These are phyloP conservation scores for Heliosperma pusillum DNA, from an alignment of 148 eudicot genomes.

Conservation along the genomic window DNA sequence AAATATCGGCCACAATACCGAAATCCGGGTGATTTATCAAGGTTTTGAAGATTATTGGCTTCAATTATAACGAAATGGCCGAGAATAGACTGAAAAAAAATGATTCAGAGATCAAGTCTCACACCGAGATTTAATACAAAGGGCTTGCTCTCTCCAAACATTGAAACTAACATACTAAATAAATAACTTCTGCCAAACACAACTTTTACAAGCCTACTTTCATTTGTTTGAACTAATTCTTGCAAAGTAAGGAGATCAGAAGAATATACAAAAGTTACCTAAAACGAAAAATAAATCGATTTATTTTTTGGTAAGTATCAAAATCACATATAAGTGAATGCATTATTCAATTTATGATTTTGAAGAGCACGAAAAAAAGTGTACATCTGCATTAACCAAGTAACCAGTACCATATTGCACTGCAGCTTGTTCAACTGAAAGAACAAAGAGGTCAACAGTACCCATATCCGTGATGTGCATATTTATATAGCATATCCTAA, in stretches of 20 bases:
- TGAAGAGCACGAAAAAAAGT: not conserved
- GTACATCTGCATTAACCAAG: not conserved
- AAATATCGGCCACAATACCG: not conserved
- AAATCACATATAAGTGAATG: constrained; percentile 1
- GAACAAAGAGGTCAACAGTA: not conserved
- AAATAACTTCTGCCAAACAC: not conserved
- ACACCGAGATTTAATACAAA: not conserved
- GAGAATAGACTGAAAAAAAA: not conserved
- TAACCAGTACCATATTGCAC: not conserved
- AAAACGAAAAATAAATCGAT: not conserved
- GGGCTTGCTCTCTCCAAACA: not conserved
- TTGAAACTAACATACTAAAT: not conserved
- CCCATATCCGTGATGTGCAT: not conserved
- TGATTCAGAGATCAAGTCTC: not conserved
- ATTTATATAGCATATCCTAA: not conserved
- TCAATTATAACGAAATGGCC: not conserved
- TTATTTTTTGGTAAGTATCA: not conserved
- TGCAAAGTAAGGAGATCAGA: not conserved
- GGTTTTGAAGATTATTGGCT: too few relatives aligned
- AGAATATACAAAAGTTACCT: not conserved
- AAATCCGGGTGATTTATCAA: not conserved
- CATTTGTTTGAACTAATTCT: constrained; percentile 2
- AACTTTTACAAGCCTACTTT: not conserved
- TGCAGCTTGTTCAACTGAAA: not conserved
- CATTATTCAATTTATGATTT: not conserved